These are phyloP conservation scores for Xylaria acuta DNA, from an alignment of 495 filamentous ascomycete species.

Conservation along the genomic window DNA sequence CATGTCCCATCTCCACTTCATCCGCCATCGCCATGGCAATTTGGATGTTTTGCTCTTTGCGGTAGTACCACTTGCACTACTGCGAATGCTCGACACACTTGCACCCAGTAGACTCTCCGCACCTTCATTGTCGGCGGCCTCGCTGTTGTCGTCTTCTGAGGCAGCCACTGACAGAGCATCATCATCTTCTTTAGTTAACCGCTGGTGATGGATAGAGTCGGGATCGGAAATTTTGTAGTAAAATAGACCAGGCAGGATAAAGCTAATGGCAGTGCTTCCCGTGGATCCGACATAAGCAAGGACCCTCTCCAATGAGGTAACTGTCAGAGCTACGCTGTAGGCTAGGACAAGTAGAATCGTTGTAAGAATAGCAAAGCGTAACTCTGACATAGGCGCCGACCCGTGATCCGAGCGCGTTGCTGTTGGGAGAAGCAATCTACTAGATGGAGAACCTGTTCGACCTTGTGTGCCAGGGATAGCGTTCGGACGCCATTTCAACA, in stretches of 20 bases:
- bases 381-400: constrained; percentile 72
- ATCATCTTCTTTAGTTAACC: constrained; percentile 88
- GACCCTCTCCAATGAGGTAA: constrained; percentile 86
- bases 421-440: constrained; percentile 52
- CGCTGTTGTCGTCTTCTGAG: constrained; percentile 53
- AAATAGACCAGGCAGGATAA: constrained; percentile 94
- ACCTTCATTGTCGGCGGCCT: constrained; percentile 39
- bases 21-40: constrained; percentile 45
- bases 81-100: constrained; percentile 53
- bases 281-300: constrained; percentile 96
- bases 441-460: constrained; percentile 44
- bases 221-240: constrained; percentile 97
- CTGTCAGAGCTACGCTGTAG: constrained; percentile 88
- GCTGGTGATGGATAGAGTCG: constrained; percentile 80
- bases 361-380: constrained; percentile 89
- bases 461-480: constrained; percentile 36
- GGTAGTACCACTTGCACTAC: constrained; percentile 45
- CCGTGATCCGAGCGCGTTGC: constrained; percentile 48
- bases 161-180: constrained; percentile 58
- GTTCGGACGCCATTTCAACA: constrained; percentile 85
- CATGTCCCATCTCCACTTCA: constrained; percentile 54
- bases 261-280: constrained; percentile 91
- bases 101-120: constrained; percentile 51
- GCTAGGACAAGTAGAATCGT: constrained; percentile 81
- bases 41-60: constrained; percentile 31